Evolutionary conservation across 1,284 basidiomycete genomes (phyloP).

Genomic region (Ceratobasidium sp.): DNA sequence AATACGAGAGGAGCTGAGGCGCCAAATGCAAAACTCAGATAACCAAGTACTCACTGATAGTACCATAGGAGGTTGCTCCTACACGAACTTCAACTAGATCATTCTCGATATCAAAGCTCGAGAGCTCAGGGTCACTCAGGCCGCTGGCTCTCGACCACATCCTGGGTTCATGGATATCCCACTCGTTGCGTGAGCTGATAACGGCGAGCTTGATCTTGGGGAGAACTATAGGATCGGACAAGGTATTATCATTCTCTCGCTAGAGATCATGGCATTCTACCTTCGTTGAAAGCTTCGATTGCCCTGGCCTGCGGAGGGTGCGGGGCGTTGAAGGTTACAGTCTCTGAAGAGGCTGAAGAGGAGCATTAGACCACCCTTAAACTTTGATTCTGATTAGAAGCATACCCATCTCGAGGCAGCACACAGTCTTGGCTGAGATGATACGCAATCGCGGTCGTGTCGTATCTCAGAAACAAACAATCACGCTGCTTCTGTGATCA

Average conservation of each 20-base stretch:
- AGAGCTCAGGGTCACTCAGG: conserved; percentile 62
- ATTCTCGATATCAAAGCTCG: conserved; percentile 58
- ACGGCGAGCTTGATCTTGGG: conserved; percentile 67
- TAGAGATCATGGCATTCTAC: background rate
- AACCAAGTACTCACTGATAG: conserved; percentile 55
- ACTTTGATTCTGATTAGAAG: background rate
- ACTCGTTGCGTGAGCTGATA: conserved; percentile 66
- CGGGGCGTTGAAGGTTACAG: conserved; percentile 62
- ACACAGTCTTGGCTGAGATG: background rate
- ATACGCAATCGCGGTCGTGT: background rate
- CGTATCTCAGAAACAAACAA: background rate
- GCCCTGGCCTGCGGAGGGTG: conserved; percentile 66
- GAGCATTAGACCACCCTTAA: background rate
- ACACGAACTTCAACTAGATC: conserved; percentile 50
- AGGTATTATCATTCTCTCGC: too few species aligned
- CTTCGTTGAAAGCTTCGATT: conserved; percentile 64
- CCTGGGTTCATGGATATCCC: conserved; percentile 58
- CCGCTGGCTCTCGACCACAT: conserved; percentile 53
- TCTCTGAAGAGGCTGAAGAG: conserved; percentile 61
- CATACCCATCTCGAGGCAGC: conserved; percentile 10
- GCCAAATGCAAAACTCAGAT: background rate
- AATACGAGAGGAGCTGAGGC: background rate
- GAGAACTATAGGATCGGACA: conserved; percentile 50
- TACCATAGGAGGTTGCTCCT: conserved; percentile 64
- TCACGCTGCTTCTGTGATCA: background rate